These are phyloP conservation scores for Scutellaria barbata DNA, from an alignment of 257 asterid genomes.

Conservation along the genomic window DNA sequence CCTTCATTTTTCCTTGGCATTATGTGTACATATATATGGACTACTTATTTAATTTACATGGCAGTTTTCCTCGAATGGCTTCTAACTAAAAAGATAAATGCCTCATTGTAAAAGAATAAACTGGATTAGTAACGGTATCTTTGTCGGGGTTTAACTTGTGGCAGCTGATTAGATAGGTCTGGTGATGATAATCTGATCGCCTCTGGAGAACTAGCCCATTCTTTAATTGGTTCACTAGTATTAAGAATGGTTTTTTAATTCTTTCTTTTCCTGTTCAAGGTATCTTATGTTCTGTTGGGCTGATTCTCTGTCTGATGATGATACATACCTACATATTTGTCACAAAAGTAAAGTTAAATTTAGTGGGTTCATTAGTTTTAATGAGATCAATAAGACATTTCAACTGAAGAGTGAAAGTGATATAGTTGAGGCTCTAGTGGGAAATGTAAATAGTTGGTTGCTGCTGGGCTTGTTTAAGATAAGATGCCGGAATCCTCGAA, in stretches of 20 bases:
- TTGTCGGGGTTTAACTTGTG: not conserved
- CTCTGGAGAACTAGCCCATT: too few relatives aligned
- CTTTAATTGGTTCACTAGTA: conserved; percentile 2
- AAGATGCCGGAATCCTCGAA: conserved; percentile 23
- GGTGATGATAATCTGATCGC: too few relatives aligned
- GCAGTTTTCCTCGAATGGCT: not conserved
- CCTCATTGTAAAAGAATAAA: conserved; percentile 5
- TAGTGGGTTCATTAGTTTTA: not conserved
- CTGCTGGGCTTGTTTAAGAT: conserved; percentile 1
- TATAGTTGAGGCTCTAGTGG: not conserved
- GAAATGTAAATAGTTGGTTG: conserved; percentile 4
- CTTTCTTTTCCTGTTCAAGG: not conserved
- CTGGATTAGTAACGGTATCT: too few relatives aligned
- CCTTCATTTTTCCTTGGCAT: not conserved
- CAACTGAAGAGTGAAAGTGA: not conserved
- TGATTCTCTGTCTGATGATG: not conserved
- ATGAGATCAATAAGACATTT: conserved; percentile 6
- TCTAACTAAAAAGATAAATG: not conserved
- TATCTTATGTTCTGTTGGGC: not conserved
- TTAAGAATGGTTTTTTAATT: not conserved
- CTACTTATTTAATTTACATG: not conserved
- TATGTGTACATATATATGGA: not conserved
- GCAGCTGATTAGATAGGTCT: not conserved
- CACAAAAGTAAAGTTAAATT: not conserved
- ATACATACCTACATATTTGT: conserved; percentile 6